Evolutionary conservation across 163 green algal genomes (phyloP).

Genomic region (Picocystis sp.): DNA sequence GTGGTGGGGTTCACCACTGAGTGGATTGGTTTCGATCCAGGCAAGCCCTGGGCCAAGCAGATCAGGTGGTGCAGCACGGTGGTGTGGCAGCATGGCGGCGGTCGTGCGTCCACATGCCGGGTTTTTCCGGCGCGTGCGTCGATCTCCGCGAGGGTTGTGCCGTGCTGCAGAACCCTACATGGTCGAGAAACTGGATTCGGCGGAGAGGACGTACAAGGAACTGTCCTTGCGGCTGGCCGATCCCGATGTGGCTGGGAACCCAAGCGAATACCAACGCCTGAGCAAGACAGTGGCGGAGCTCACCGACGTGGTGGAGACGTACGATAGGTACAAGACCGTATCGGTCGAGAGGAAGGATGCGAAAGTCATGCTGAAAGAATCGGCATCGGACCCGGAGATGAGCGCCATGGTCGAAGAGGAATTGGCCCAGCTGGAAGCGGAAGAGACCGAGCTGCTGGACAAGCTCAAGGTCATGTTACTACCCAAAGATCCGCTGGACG

Average conservation of each 20-base stretch:
- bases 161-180: constrained; percentile 67
- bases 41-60: no score
- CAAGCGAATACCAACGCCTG: constrained; percentile 54
- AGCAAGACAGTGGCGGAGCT: constrained; percentile 47
- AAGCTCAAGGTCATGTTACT: constrained; percentile 68
- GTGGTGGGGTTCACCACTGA: no score
- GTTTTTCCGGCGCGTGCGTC: no score
- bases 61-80: no score
- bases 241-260: constrained; percentile 44
- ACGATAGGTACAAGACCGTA: constrained; percentile 29
- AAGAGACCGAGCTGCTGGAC: constrained; percentile 26
- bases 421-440: constrained; percentile 32
- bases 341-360: constrained; percentile 44
- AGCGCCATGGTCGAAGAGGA: constrained; percentile 69
- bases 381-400: constrained; percentile 38
- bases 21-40: no score
- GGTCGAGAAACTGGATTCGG: constrained; percentile 50
- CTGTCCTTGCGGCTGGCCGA: constrained; percentile 46
- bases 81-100: no score
- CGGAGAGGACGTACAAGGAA: constrained; percentile 40
- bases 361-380: constrained; percentile 53
- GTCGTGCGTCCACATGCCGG: no score
- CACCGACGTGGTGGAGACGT: constrained; percentile 37
- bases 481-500: constrained; percentile 83
- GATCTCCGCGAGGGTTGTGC: no score